These are phyloP conservation scores for Datisca glomerata DNA, from an alignment of 306 rosid species.

Conservation along the genomic window DNA sequence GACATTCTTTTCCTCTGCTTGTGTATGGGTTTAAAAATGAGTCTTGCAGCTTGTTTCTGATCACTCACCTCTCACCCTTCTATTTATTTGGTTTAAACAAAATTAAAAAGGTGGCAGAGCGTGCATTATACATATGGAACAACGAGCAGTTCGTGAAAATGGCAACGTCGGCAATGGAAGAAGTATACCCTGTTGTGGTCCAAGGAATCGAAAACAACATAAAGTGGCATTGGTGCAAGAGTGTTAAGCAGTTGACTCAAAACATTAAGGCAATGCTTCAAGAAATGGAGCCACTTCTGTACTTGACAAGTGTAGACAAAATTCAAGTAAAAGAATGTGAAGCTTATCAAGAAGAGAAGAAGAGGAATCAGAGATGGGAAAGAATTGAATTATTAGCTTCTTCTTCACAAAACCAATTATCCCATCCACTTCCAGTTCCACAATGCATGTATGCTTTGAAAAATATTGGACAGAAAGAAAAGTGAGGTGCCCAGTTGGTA, in stretches of 20 bases:
- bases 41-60: too few relatives aligned
- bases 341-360: slow-evolving; percentile 32
- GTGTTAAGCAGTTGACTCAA: slow-evolving; percentile 46
- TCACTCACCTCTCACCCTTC: too few relatives aligned
- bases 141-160: slow-evolving; percentile 71
- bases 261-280: slow-evolving; percentile 53
- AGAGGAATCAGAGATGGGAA: slow-evolving; percentile 52
- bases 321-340: slow-evolving; percentile 25
- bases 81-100: background rate
- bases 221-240: slow-evolving; percentile 70
- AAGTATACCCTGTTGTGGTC: slow-evolving; percentile 58
- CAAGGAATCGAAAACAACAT: slow-evolving; percentile 66
- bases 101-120: slow-evolving; percentile 54
- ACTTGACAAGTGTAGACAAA: slow-evolving; percentile 40
- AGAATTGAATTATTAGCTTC: too few relatives aligned
- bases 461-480: too few relatives aligned
- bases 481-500: too few relatives aligned
- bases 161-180: slow-evolving; percentile 43
- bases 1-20: too few relatives aligned
- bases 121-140: slow-evolving; percentile 82
- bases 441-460: too few relatives aligned
- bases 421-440: too few relatives aligned
- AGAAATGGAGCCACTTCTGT: slow-evolving; percentile 60
- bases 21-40: too few relatives aligned
- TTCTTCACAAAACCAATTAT: too few relatives aligned